Percentiles rank a stretch among this genome's conserved stretches.
Evolutionary conservation across 768 basidiomycete species (phyloP).

Genomic region (Hortiboletus campestris): DNA sequence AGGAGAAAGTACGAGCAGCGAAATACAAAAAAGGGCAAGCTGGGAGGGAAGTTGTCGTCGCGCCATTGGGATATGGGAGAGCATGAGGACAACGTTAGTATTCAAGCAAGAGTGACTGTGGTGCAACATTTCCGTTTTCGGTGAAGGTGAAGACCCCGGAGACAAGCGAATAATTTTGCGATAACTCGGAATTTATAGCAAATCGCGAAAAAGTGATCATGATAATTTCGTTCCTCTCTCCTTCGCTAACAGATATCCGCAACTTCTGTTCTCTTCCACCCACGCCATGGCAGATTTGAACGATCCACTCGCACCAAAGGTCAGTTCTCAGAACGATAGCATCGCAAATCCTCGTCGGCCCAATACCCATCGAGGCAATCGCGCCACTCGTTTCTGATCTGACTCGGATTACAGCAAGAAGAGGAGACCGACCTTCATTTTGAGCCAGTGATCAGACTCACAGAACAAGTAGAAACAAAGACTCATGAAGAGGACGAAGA

Average conservation of each 20-base stretch:
- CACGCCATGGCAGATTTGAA: constrained; percentile 53
- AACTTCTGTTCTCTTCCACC: constrained; percentile 11
- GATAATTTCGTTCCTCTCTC: constrained; percentile 25
- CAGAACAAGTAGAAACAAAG: constrained; percentile 92
- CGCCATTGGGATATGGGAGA: constrained; percentile 30
- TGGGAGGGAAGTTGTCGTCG: constrained; percentile 20
- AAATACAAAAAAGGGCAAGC: constrained; percentile 42
- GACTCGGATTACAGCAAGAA: constrained; percentile 36
- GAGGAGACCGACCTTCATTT: constrained; percentile 90
- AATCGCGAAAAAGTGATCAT: constrained; percentile 19
- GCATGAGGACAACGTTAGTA: neutral
- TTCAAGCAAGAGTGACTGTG: neutral
- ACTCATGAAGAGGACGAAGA: constrained; percentile 95
- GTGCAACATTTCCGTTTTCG: constrained; percentile 10
- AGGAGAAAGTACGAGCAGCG: constrained; percentile 33
- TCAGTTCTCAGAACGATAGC: constrained; percentile 36
- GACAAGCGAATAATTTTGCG: constrained; percentile 14
- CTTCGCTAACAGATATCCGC: constrained; percentile 12
- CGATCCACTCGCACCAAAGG: constrained; percentile 71
- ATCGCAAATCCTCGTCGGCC: neutral
- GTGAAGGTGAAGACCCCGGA: constrained; percentile 21
- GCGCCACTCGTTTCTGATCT: constrained; percentile 32
- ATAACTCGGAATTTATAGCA: constrained; percentile 12
- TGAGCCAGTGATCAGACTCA: constrained; percentile 95
- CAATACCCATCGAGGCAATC: constrained; percentile 24